Evolutionary conservation across 2,329 filamentous ascomycete genomes (phyloP).

Genomic region (Trichoderma sp.): DNA sequence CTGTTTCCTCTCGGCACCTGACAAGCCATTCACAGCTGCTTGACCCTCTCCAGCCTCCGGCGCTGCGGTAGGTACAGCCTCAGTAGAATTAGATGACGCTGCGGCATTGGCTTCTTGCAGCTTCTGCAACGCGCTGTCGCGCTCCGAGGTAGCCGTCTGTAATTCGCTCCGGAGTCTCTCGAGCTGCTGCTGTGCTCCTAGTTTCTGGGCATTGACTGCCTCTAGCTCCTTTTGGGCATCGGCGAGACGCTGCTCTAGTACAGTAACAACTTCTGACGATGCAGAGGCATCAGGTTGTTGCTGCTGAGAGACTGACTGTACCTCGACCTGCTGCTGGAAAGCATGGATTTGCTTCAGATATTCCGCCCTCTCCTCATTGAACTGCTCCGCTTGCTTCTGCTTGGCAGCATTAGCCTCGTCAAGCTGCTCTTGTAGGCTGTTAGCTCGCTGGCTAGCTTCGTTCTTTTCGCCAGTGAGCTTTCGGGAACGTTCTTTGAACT

Average conservation of each 20-base stretch:
- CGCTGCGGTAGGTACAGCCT: not conserved
- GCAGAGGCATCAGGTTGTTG: conserved; percentile 38
- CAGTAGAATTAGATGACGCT: conserved; percentile 5
- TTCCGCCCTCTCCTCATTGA: conserved; percentile 34
- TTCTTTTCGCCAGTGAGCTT: conserved; percentile 54
- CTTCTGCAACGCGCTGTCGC: conserved; percentile 56
- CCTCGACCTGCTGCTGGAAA: conserved; percentile 44
- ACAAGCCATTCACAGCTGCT: conserved; percentile 35
- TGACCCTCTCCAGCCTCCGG: not conserved
- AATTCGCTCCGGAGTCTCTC: conserved; percentile 57
- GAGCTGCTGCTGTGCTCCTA: conserved; percentile 63
- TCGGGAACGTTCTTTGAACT: conserved; percentile 60
- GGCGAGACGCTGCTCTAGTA: conserved; percentile 50
- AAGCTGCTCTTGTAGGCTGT: conserved; percentile 51
- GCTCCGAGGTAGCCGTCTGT: conserved; percentile 58
- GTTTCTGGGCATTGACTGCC: conserved; percentile 64
- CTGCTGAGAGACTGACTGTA: conserved; percentile 28
- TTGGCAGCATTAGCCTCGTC: conserved; percentile 47
- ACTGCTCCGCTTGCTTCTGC: conserved; percentile 37
- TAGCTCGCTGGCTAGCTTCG: conserved; percentile 51
- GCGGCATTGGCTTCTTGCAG: conserved; percentile 33
- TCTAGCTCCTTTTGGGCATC: conserved; percentile 61
- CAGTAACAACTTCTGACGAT: conserved; percentile 46
- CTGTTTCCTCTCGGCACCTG: conserved; percentile 58
- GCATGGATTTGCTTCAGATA: conserved; percentile 44